A percentile compares a stretch with the other conserved stretches of the same genome.
These are phyloP conservation scores for Staphylotrichum tortipilum DNA, from an alignment of 495 filamentous ascomycete species.

Conservation along the genomic window DNA sequence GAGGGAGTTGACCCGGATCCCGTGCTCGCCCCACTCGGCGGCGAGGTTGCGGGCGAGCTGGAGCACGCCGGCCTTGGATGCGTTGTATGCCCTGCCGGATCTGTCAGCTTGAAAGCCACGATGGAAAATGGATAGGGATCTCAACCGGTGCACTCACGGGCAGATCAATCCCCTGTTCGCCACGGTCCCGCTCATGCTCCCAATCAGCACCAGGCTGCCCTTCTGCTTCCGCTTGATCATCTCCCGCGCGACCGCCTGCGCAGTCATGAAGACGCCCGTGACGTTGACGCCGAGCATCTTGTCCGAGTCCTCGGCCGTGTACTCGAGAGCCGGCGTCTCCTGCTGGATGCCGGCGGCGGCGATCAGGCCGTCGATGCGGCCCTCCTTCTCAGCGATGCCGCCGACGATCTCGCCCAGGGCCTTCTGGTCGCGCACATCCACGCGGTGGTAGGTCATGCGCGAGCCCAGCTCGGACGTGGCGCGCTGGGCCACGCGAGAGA, in stretches of 20 bases:
- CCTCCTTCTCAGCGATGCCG: slow-evolving; percentile 60
- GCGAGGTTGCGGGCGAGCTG: slow-evolving; percentile 84
- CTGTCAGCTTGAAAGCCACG: background rate
- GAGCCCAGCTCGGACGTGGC: slow-evolving; percentile 59
- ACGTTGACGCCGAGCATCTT: slow-evolving; percentile 67
- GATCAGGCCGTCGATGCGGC: slow-evolving; percentile 69
- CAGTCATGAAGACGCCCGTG: slow-evolving; percentile 68
- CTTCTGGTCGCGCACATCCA: slow-evolving; percentile 74
- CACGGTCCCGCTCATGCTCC: slow-evolving; percentile 70
- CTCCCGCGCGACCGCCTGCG: slow-evolving; percentile 65
- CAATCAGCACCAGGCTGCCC: slow-evolving; percentile 67
- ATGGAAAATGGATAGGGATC: background rate
- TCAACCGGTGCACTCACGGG: slow-evolving; percentile 28
- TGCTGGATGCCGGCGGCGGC: slow-evolving; percentile 78
- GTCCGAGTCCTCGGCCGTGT: slow-evolving; percentile 52
- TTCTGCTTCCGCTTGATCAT: slow-evolving; percentile 53
- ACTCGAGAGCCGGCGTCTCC: slow-evolving; percentile 60
- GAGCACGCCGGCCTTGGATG: slow-evolving; percentile 79
- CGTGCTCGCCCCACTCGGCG: slow-evolving; percentile 73
- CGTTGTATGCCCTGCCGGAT: slow-evolving; percentile 70
- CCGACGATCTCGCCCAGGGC: slow-evolving; percentile 58
- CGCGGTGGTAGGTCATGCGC: slow-evolving; percentile 65
- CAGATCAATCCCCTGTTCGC: slow-evolving; percentile 55
- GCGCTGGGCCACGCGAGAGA: slow-evolving; percentile 53
- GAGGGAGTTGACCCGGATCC: slow-evolving; percentile 91